Conservation (phyloP, 108 stramenopile species). For the Conticribra guillardii region DNA sequence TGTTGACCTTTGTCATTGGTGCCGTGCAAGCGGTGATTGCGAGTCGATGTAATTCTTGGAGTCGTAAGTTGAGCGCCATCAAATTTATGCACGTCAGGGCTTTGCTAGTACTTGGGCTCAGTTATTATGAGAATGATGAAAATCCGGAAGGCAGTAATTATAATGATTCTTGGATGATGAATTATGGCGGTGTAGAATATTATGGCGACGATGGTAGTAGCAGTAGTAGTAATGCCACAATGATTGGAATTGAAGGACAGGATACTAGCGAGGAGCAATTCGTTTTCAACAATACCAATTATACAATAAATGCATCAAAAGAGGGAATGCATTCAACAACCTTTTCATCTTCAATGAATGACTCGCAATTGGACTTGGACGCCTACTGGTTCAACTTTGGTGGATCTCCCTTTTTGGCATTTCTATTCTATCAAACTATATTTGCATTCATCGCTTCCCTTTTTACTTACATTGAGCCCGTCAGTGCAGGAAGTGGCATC, state of each 20-base stretch:
- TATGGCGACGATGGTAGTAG: too few species aligned
- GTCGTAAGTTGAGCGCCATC: constrained; percentile 42
- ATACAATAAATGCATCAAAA: too few species aligned
- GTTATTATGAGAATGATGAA: not conserved
- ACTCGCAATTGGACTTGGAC: constrained; percentile 5
- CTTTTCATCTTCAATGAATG: not conserved
- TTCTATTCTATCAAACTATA: constrained; percentile 73
- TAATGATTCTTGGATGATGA: too few species aligned
- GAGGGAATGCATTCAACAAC: too few species aligned
- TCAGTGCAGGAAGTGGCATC: constrained; percentile 95
- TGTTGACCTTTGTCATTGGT: constrained; percentile 80
- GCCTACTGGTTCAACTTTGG: constrained; percentile 44
- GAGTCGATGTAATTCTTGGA: constrained; percentile 61
- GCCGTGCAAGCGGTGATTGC: constrained; percentile 82
- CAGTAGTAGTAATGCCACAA: too few species aligned
- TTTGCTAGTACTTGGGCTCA: too few species aligned
- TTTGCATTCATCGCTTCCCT: constrained; percentile 83
- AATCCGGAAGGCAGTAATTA: not conserved
- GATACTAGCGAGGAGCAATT: constrained; percentile 17
- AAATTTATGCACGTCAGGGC: constrained; percentile 81
- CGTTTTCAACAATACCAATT: constrained; percentile 22
- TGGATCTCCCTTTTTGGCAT: constrained; percentile 69
- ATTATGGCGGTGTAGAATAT: not conserved
- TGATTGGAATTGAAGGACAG: not conserved
- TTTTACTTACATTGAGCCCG: constrained; percentile 90